Conservation (phyloP, 2,329 filamentous ascomycete genomes). For the Penicillium sp. region DNA sequence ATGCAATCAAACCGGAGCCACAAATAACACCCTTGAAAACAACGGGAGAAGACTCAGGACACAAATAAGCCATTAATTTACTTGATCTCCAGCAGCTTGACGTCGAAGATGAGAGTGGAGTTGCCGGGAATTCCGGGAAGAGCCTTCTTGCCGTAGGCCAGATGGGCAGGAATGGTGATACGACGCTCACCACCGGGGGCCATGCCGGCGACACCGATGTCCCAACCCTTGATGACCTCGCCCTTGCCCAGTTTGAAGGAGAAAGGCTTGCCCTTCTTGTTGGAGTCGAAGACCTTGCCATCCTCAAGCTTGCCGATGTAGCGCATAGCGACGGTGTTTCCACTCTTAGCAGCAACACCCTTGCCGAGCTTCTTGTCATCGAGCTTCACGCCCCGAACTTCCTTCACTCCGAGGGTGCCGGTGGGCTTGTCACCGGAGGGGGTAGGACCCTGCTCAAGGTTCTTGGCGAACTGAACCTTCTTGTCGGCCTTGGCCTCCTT, state of each 20-base stretch:
- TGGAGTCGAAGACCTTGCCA: slow-evolving; percentile 96
- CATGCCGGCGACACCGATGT: slow-evolving; percentile 93
- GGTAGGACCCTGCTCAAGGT: slow-evolving; percentile 95
- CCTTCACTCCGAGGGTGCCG: slow-evolving; percentile 70
- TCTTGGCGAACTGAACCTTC: slow-evolving; percentile 99
- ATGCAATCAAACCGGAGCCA: slow-evolving; percentile 36
- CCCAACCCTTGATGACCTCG: slow-evolving; percentile 99
- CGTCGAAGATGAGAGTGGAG: slow-evolving; percentile 89
- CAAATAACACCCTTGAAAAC: slow-evolving; percentile 29
- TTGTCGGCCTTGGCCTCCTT: slow-evolving; percentile 71
- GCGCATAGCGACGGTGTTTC: slow-evolving; percentile 88
- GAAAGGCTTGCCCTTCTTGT: slow-evolving; percentile 99
- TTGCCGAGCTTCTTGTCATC: slow-evolving; percentile 93
- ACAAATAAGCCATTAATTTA: slow-evolving; percentile 50
- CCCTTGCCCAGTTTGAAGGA: slow-evolving; percentile 91
- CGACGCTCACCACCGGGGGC: slow-evolving; percentile 90
- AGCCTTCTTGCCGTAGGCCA: slow-evolving; percentile 86
- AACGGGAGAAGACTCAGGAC: slow-evolving; percentile 7
- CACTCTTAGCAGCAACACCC: slow-evolving; percentile 84
- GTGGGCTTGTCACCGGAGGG: slow-evolving; percentile 64
- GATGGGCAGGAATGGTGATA: slow-evolving; percentile 81
- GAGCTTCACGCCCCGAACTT: slow-evolving; percentile 84
- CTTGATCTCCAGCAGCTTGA: slow-evolving; percentile 84
- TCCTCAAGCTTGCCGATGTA: slow-evolving; percentile 97
- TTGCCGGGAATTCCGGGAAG: slow-evolving; percentile 87